phyloP scores from a whole-genome alignment of 2,329 filamentous ascomycete species.

The Harringtonia lauricola region DNA sequence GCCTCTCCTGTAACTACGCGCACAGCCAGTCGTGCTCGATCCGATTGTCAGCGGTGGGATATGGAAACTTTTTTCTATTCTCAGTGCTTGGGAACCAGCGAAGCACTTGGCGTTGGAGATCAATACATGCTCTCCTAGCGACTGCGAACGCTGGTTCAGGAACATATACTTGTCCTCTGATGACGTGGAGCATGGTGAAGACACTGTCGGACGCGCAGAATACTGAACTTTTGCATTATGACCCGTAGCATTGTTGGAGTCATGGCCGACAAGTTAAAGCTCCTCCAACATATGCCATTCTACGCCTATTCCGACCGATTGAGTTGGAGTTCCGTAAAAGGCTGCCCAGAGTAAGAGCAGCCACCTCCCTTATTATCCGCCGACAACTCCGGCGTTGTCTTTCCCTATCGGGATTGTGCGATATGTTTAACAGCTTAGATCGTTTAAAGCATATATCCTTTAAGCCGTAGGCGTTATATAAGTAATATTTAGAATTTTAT shows the following conservation, averaged over 20 bases:
- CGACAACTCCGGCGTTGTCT: constrained; percentile 21
- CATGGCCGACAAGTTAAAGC: constrained; percentile 15
- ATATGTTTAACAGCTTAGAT: constrained; percentile 14
- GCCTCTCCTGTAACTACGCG: no score
- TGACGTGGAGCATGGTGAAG: constrained; percentile 10
- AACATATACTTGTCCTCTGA: constrained; percentile 15
- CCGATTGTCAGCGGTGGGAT: constrained; percentile 13
- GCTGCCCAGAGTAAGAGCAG: constrained; percentile 16
- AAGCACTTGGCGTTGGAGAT: constrained; percentile 21
- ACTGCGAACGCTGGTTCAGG: constrained; percentile 23
- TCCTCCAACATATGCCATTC: constrained; percentile 14
- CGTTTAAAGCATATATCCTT: constrained; percentile 19
- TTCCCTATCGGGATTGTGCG: constrained; percentile 4
- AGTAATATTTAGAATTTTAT: background rate
- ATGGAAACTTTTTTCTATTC: constrained; percentile 19
- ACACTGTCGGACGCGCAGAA: constrained; percentile 1
- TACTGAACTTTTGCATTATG: constrained; percentile 10
- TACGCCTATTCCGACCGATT: constrained; percentile 16
- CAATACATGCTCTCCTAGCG: constrained; percentile 21
- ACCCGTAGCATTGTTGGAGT: constrained; percentile 20
- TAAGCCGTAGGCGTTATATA: constrained; percentile 19
- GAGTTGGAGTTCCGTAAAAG: constrained; percentile 2
- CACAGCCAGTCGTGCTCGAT: background rate
- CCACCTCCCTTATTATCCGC: constrained; percentile 20
- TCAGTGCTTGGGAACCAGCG: constrained; percentile 18